phyloP scores from a whole-genome alignment of 129 eudicot genomes.

The Escallonia rubra region DNA sequence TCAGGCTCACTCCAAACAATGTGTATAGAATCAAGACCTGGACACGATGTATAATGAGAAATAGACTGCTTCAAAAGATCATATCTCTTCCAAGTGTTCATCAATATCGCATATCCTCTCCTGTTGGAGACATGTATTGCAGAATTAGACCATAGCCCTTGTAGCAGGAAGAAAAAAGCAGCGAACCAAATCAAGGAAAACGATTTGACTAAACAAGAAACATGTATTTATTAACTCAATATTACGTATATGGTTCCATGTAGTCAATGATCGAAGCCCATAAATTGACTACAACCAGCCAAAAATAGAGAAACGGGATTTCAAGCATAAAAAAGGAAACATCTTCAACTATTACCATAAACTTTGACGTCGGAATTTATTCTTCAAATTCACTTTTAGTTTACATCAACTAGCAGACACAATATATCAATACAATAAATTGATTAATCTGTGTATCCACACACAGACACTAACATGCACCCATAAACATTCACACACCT shows the following conservation, averaged over 20 bases:
- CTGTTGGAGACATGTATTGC: slow-evolving; percentile 25
- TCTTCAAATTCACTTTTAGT: not conserved
- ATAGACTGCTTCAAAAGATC: slow-evolving; percentile 81
- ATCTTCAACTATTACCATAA: not conserved
- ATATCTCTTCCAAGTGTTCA: slow-evolving; percentile 85
- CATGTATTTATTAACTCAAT: not conserved
- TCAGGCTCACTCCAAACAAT: slow-evolving; percentile 88
- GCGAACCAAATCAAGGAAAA: not conserved
- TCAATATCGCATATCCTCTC: slow-evolving; percentile 69
- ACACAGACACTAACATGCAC: too few species aligned
- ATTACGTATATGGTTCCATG: not conserved
- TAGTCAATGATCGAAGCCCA: not conserved
- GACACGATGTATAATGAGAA: slow-evolving; percentile 77
- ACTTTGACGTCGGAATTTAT: not conserved
- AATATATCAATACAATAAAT: not conserved
- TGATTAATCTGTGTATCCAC: too few species aligned
- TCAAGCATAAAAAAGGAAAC: not conserved
- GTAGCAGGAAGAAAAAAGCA: not conserved
- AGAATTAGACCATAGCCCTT: not conserved
- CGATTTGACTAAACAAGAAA: too few species aligned
- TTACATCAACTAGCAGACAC: too few species aligned
- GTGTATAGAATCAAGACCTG: slow-evolving; percentile 72
- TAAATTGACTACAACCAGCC: too few species aligned
- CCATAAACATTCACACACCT: too few species aligned
- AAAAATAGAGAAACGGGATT: not conserved